A percentile compares a stretch with the other conserved stretches of the same genome.
Evolutionary conservation across 306 rosid genomes (phyloP).

Genomic region (Lathyrus sativus): DNA sequence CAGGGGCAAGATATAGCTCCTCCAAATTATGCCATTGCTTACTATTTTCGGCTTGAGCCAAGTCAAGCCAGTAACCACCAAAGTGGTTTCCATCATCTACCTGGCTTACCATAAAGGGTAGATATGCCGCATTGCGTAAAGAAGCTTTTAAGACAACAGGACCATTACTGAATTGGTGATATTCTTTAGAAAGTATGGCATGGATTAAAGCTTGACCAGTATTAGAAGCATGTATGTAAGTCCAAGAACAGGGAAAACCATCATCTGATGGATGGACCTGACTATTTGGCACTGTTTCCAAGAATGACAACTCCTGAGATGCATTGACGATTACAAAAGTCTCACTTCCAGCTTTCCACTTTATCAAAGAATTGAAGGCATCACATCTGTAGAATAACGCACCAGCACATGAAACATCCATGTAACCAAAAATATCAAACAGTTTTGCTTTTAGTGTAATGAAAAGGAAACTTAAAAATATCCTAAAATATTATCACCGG

Average conservation of each 20-base stretch:
- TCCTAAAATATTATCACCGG: conserved; percentile 52
- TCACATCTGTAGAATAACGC: conserved; percentile 76
- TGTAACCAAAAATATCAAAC: conserved; percentile 38
- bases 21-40: conserved; percentile 54
- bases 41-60: conserved; percentile 58
- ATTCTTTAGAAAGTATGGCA: conserved; percentile 70
- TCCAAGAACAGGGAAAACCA: conserved; percentile 80
- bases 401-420: conserved; percentile 58
- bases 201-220: conserved; percentile 77
- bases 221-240: conserved; percentile 67
- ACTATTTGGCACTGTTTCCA: conserved; percentile 47
- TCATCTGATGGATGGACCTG: conserved; percentile 47
- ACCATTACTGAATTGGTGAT: conserved; percentile 55
- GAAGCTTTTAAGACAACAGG: conserved; percentile 75
- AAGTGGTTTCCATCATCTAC: conserved; percentile 80
- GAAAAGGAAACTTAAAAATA: conserved; percentile 26
- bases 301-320: conserved; percentile 53
- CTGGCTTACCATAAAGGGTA: conserved; percentile 67
- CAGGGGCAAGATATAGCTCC: conserved; percentile 76
- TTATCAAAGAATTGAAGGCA: conserved; percentile 72
- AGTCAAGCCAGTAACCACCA: conserved; percentile 88
- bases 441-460: conserved; percentile 12
- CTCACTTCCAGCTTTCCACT: conserved; percentile 84
- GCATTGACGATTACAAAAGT: conserved; percentile 69
- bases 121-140: conserved; percentile 66